Evolutionary conservation across 371 early-diverging fungal species (phyloP).

Genomic region (Parasitella parasitica): DNA sequence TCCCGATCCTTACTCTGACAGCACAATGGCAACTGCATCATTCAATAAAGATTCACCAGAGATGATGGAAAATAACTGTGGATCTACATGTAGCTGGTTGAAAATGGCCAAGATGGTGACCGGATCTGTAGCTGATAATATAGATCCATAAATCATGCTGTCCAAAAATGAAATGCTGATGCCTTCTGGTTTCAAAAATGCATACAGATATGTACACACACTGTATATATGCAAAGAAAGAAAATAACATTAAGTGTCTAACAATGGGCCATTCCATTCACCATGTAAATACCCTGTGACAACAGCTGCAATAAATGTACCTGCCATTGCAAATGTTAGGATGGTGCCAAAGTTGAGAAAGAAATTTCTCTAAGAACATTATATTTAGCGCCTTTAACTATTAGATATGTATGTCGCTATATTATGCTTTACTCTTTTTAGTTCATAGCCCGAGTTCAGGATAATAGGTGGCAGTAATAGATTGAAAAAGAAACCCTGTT

Average conservation of each 20-base stretch:
- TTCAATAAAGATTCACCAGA: conserved; percentile 94
- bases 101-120: conserved; percentile 94
- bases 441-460: conserved; percentile 90
- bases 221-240: conserved; percentile 19
- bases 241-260: not conserved
- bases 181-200: conserved; percentile 70
- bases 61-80: conserved; percentile 89
- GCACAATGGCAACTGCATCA: conserved; percentile 95
- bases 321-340: conserved; percentile 87
- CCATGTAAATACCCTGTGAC: conserved; percentile 81
- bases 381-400: not conserved
- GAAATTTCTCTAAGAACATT: conserved; percentile 61
- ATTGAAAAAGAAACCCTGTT: conserved; percentile 92
- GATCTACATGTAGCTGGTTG: conserved; percentile 89
- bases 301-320: conserved; percentile 87
- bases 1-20: conserved; percentile 68
- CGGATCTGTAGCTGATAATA: conserved; percentile 95
- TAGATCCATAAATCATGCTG: conserved; percentile 89
- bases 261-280: not conserved
- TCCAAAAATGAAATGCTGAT: conserved; percentile 76
- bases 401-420: not conserved
- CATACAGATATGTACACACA: conserved; percentile 68
- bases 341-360: conserved; percentile 88
- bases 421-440: conserved; percentile 67
- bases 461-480: conserved; percentile 95